These are phyloP conservation scores for Emmonsia crescens DNA, from an alignment of 2,329 filamentous ascomycete genomes.

Conservation along the genomic window DNA sequence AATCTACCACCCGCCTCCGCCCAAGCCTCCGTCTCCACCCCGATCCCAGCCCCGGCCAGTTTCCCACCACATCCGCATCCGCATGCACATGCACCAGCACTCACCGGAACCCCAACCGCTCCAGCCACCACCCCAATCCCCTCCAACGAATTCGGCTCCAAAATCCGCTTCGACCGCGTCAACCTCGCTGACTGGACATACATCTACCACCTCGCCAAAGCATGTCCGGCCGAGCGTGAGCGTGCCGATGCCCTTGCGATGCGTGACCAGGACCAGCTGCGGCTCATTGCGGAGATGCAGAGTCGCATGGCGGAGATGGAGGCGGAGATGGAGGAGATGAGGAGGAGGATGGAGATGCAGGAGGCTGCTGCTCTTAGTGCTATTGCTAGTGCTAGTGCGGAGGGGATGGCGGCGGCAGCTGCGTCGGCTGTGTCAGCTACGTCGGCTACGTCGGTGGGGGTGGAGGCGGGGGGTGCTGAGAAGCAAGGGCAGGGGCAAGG, in stretches of 20 bases:
- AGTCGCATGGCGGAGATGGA: constrained; percentile 13
- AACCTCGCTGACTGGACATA: not conserved
- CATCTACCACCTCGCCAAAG: not conserved
- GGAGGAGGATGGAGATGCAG: constrained; percentile 10
- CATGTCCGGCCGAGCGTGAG: not conserved
- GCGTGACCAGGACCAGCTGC: not conserved
- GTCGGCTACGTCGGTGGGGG: not conserved
- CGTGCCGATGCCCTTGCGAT: not conserved
- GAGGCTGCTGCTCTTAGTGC: constrained; percentile 5
- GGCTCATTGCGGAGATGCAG: constrained; percentile 4
- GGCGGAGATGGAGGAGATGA: constrained; percentile 13
- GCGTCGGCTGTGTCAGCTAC: not conserved
- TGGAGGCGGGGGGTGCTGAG: constrained; percentile 3
- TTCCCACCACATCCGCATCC: not conserved
- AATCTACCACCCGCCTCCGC: not conserved
- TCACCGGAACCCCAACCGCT: not conserved
- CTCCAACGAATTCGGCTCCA: not conserved
- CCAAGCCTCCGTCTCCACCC: not conserved
- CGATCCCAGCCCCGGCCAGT: not conserved
- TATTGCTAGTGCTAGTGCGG: too few relatives aligned
- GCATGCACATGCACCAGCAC: not conserved
- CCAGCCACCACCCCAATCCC: not conserved
- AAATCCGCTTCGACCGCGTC: not conserved
- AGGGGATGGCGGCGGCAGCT: too few relatives aligned
- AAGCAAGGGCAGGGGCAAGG: not conserved